These are phyloP conservation scores for Solanum virginianum DNA, from an alignment of 257 asterid species.

Conservation along the genomic window DNA sequence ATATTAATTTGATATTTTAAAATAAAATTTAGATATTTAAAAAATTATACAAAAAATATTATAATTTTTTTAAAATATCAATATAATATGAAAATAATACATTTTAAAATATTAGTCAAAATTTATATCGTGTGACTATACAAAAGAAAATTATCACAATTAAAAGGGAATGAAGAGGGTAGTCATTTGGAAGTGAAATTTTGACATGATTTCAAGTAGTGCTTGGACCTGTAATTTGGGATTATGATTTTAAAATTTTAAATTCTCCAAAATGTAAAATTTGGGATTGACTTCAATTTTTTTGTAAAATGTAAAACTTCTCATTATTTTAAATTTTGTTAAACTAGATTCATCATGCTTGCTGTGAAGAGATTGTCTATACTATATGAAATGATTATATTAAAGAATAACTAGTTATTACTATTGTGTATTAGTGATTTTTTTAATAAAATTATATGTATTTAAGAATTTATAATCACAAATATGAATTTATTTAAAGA, in stretches of 20 bases:
- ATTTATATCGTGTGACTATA: no score
- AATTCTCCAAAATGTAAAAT: neutral
- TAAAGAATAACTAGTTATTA: neutral
- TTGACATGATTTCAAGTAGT: neutral
- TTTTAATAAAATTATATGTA: neutral
- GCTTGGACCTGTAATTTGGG: neutral
- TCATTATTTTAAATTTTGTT: neutral
- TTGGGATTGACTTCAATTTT: neutral
- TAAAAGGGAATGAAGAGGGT: no score
- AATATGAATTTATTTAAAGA: neutral
- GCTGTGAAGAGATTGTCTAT: neutral
- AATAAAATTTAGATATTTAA: no score
- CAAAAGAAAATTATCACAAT: no score
- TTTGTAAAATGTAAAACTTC: neutral
- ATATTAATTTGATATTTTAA: no score
- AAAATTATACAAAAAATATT: no score
- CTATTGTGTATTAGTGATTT: neutral
- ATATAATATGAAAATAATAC: no score
- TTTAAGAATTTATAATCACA: neutral
- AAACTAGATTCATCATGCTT: neutral
- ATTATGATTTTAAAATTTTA: neutral
- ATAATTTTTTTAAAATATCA: no score
- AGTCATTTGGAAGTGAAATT: neutral
- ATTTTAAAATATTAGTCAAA: no score
- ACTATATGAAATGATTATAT: neutral